phyloP scores from a whole-genome alignment of 192 early-diverging fungal species.

The Pilaira anomala region DNA sequence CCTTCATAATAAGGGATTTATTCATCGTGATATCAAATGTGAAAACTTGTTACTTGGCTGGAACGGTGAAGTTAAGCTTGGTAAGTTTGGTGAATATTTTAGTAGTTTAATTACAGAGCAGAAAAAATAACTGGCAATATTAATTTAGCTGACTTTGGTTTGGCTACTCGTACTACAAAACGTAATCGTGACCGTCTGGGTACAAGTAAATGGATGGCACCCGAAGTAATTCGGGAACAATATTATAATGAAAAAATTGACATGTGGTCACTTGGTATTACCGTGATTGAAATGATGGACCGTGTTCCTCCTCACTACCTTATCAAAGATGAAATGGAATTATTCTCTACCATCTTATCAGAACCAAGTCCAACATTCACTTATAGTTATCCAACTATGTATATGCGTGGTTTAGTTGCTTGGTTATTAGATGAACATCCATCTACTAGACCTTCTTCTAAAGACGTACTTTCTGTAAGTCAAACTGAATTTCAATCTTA shows the following conservation, averaged over 20 bases:
- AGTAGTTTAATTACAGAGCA: neutral
- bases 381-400: constrained; percentile 35
- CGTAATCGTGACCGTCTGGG: constrained; percentile 36
- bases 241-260: constrained; percentile 47
- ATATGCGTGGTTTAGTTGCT: constrained; percentile 38
- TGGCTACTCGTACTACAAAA: constrained; percentile 32
- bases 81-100: constrained; percentile 33
- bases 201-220: constrained; percentile 47
- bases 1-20: constrained; percentile 37
- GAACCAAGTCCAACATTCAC: constrained; percentile 37
- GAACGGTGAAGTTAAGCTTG: constrained; percentile 43
- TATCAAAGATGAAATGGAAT: constrained; percentile 30
- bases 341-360: constrained; percentile 31
- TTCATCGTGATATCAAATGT: constrained; percentile 49
- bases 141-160: constrained; percentile 38
- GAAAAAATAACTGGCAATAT: neutral
- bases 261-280: constrained; percentile 49
- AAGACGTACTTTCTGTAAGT: constrained; percentile 30
- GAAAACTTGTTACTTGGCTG: constrained; percentile 41
- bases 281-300: constrained; percentile 48
- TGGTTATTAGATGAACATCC: constrained; percentile 38
- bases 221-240: constrained; percentile 45
- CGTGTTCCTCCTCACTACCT: constrained; percentile 45
- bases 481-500: constrained; percentile 13
- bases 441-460: constrained; percentile 26